Evolutionary conservation across 257 asterid genomes (phyloP).

Genomic region (Solanum chmielewskii): DNA sequence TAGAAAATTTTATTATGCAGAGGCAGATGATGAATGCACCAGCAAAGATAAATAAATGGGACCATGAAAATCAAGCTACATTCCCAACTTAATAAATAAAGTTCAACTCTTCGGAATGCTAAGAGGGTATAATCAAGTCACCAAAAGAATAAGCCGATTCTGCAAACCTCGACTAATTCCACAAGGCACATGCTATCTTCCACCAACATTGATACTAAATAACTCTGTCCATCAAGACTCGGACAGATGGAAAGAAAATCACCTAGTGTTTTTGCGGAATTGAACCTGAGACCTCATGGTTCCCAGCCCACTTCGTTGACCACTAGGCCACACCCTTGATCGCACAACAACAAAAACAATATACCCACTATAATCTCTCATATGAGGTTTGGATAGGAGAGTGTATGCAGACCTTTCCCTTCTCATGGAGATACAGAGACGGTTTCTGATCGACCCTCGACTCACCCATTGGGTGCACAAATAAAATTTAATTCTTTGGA

Average conservation of each 20-base stretch:
- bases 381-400: neutral
- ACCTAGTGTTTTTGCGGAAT: neutral
- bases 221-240: neutral
- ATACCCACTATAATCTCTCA: neutral
- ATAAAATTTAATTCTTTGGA: neutral
- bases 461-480: neutral
- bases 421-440: neutral
- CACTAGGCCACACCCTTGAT: neutral
- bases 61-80: neutral
- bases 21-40: neutral
- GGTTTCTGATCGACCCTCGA: neutral
- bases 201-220: neutral
- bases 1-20: neutral
- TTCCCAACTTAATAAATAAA: neutral
- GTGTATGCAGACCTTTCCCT: neutral
- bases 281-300: neutral
- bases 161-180: neutral
- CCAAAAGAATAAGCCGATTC: neutral
- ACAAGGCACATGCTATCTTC: neutral
- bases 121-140: neutral
- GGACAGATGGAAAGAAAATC: neutral
- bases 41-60: neutral
- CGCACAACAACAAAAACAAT: neutral
- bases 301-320: neutral
- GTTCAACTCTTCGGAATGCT: neutral